Conservation (phyloP, 2,329 filamentous ascomycete species). For the Penicillium digitatum region DNA sequence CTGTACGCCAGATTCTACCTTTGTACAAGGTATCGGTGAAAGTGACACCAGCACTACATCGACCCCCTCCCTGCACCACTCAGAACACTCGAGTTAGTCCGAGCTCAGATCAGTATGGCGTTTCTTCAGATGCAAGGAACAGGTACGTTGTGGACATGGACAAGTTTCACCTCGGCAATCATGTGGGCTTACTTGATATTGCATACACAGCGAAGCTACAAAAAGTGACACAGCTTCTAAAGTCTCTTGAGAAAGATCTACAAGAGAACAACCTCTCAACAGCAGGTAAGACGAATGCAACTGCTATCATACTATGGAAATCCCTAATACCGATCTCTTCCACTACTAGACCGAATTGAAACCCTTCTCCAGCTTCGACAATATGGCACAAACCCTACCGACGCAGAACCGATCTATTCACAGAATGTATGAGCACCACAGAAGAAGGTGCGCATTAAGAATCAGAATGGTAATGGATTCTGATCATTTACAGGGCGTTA, state of each 20-base stretch:
- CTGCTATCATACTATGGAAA: background rate
- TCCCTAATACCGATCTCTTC: background rate
- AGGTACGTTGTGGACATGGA: conserved; percentile 19
- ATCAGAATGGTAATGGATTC: conserved; percentile 1
- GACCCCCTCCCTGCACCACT: background rate
- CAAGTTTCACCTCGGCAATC: background rate
- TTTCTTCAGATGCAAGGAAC: conserved; percentile 24
- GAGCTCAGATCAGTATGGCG: conserved; percentile 21
- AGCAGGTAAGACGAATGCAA: conserved; percentile 51
- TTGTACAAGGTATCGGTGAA: background rate
- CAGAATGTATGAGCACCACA: conserved; percentile 54
- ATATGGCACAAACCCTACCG: conserved; percentile 65
- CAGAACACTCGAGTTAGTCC: background rate
- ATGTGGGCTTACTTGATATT: background rate
- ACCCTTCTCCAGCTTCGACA: conserved; percentile 66
- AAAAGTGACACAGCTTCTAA: conserved; percentile 63
- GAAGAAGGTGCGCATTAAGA: background rate
- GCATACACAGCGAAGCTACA: conserved; percentile 60
- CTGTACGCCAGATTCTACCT: background rate
- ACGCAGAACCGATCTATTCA: conserved; percentile 82
- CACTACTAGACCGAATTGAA: conserved; percentile 34
- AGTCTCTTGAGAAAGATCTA: conserved; percentile 60
- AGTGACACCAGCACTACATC: background rate
- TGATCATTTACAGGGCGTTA: conserved; percentile 60
- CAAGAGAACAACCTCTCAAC: conserved; percentile 55